A percentile compares a stretch with the other conserved stretches of the same genome.
phyloP scores from a whole-genome alignment of 169 alveolate species.

The Plasmodium chabaudi region DNA sequence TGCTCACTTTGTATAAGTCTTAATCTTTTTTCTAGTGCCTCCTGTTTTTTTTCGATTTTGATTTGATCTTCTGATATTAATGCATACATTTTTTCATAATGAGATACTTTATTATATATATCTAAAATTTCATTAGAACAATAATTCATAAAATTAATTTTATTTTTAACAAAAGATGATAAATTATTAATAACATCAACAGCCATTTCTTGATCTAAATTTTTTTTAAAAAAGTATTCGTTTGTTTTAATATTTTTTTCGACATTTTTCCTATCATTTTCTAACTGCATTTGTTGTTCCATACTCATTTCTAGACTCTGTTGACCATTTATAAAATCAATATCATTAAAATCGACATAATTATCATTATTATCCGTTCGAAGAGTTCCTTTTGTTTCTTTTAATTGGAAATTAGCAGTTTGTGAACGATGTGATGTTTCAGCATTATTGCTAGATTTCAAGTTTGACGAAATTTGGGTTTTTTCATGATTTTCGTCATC shows the following conservation, averaged over 20 bases:
- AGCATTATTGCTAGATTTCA: slow-evolving; percentile 1
- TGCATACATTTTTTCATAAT: slow-evolving; percentile 75
- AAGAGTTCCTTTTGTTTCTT: slow-evolving; percentile 75
- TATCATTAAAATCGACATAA: slow-evolving; percentile 54
- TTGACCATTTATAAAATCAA: slow-evolving; percentile 14
- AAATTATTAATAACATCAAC: slow-evolving; percentile 69
- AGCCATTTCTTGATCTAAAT: slow-evolving; percentile 69
- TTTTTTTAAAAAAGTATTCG: slow-evolving; percentile 55
- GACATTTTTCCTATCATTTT: slow-evolving; percentile 43
- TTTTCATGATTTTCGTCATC: slow-evolving; percentile 43
- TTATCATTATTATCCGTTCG: slow-evolving; percentile 57
- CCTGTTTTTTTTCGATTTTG: slow-evolving; percentile 73
- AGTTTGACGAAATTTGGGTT: background rate
- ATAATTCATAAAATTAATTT: slow-evolving; percentile 76
- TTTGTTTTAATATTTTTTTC: slow-evolving; percentile 69
- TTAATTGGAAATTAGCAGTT: slow-evolving; percentile 42
- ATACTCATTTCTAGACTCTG: slow-evolving; percentile 18
- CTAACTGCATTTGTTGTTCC: slow-evolving; percentile 55
- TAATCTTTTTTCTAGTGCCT: slow-evolving; percentile 61
- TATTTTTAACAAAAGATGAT: slow-evolving; percentile 76
- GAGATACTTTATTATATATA: slow-evolving; percentile 70
- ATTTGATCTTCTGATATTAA: slow-evolving; percentile 75
- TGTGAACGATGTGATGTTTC: slow-evolving; percentile 6
- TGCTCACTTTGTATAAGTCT: slow-evolving; percentile 76
- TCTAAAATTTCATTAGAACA: slow-evolving; percentile 76